Evolutionary conservation across 2,329 filamentous ascomycete species (phyloP), one percentile per base, ranked within the genome.

Genomic region (Aspergillus oerlinghausenensis): DNA sequence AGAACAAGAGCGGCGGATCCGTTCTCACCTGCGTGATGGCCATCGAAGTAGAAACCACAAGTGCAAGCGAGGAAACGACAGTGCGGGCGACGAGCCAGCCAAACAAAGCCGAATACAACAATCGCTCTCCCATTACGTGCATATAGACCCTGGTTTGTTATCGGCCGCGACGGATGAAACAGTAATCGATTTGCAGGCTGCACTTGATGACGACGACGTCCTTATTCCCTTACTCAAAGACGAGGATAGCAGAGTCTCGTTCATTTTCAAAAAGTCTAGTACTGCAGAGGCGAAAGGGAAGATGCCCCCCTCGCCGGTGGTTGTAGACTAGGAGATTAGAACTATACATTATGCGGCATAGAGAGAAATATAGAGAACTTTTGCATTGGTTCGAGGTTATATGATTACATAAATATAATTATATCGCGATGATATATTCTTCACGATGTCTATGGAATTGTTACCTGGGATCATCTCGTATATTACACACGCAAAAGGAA

Each of bases 71-170:
- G 14, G 42, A 17, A 49, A 54, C 10, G 50, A 58, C 49, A 49
- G 50, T n/a, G 56, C 56, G 23, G 55, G 53, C 4, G 43, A 49
- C 11, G 52, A 64, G 54, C 38, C 54, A 17, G 63, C 50, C 8
- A 64, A 61, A n/a, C 63, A 67, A 38, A 69, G 70, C n/a, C 71
- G 70, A 43, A 77, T 78, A 65, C 71, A 75, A 47, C 69, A 74
- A 47, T 77, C 73, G 42, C 67, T 79, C 23, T 72, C 77, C 45
- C 72, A 75, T 26, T 79, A 77, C 59, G 58, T 67, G 11, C 77
- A 79, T 54, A 72, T 79, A 26, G 72, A 79, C 51, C 74, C 76
- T 4, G 57, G 66, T 9, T 55, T 70, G 29, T 60, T 76, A 10
- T 55, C 54, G 1, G 19, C 40, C 3, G 52, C 55, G 14, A 40